phyloP scores from a whole-genome alignment of 441 rosid genomes.

The Rhodomyrtus psidioides region DNA sequence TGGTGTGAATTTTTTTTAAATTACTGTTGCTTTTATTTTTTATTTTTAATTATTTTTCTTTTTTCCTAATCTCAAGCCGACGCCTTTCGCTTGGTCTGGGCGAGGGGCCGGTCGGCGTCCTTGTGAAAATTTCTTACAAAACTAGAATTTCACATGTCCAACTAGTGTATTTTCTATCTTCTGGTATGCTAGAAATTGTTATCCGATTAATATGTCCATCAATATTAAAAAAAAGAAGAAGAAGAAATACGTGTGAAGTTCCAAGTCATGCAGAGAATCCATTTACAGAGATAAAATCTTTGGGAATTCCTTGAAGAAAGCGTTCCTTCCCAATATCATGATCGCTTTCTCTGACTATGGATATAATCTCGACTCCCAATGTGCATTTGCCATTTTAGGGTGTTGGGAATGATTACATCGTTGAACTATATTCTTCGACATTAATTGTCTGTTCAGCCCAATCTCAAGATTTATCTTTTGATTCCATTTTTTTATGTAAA shows the following conservation, averaged over 20 bases:
- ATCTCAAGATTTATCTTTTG: neutral
- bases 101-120: no score
- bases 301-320: neutral
- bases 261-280: neutral
- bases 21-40: no score
- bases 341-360: neutral
- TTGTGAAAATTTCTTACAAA: neutral
- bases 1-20: no score
- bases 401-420: neutral
- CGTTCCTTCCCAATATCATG: neutral
- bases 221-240: no score
- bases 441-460: neutral
- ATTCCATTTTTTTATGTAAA: neutral
- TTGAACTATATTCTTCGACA: neutral
- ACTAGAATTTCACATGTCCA: neutral
- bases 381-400: neutral
- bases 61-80: no score
- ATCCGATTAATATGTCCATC: neutral
- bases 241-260: no score
- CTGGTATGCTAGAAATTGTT: neutral
- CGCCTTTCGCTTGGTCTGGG: no score
- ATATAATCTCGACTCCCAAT: neutral
- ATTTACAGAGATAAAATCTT: neutral
- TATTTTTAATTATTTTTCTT: no score
- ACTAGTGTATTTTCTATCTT: neutral